Conservation (phyloP, 2,329 filamentous ascomycete genomes). For the Curvularia sp. region DNA sequence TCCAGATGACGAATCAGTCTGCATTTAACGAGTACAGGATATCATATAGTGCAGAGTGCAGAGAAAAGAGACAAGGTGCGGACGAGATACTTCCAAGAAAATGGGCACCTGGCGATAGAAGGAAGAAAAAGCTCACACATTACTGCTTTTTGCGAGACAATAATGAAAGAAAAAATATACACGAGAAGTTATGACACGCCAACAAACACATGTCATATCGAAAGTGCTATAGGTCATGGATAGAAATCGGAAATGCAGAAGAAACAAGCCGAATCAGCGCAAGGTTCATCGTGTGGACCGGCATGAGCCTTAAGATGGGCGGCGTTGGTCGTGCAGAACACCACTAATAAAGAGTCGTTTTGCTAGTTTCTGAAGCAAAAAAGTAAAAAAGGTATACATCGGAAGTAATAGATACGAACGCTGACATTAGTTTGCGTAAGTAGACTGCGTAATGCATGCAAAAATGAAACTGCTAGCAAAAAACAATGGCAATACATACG, state of each 20-base stretch:
- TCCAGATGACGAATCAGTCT: neutral
- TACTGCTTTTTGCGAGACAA: neutral
- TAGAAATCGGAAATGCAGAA: neutral
- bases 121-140: neutral
- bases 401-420: neutral
- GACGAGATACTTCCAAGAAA: neutral
- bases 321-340: neutral
- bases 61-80: neutral
- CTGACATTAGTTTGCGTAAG: neutral
- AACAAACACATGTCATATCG: neutral
- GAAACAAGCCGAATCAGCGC: neutral
- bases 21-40: neutral
- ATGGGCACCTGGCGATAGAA: neutral
- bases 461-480: constrained; percentile 2
- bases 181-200: neutral
- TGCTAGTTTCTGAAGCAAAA: neutral
- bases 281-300: neutral
- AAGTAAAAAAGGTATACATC: neutral
- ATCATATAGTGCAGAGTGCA: neutral
- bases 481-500: constrained; percentile 19
- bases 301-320: neutral
- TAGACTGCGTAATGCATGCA: neutral
- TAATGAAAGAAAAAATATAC: neutral
- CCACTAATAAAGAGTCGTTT: neutral
- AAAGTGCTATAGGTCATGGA: neutral